phyloP scores from a whole-genome alignment of 495 filamentous ascomycete genomes.

The Bacidia rubella region DNA sequence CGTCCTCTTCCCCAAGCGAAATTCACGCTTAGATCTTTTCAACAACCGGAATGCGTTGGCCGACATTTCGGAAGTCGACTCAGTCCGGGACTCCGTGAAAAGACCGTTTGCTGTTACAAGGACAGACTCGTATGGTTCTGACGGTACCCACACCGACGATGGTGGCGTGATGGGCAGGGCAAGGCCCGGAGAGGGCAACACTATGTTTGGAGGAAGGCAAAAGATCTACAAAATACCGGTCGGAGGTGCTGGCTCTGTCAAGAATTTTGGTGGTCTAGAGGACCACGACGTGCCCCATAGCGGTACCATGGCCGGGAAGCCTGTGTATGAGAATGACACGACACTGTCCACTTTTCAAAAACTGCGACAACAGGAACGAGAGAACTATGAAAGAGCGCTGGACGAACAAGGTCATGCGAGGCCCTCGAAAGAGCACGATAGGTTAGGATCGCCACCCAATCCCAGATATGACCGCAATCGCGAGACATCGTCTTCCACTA shows the following conservation, averaged over 20 bases:
- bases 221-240: conserved; percentile 86
- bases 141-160: conserved; percentile 57
- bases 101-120: conserved; percentile 39
- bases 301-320: conserved; percentile 50
- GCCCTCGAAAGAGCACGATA: conserved; percentile 23
- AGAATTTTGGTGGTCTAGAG: conserved; percentile 19
- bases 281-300: conserved; percentile 24
- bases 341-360: conserved; percentile 67
- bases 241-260: conserved; percentile 31
- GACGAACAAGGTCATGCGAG: neutral
- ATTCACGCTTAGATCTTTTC: conserved; percentile 51
- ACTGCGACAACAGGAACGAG: conserved; percentile 46
- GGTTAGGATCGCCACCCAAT: conserved; percentile 39
- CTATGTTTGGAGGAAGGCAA: conserved; percentile 87
- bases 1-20: conserved; percentile 69
- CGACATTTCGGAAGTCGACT: conserved; percentile 83
- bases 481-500: conserved; percentile 77
- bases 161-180: conserved; percentile 71
- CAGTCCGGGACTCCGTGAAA: conserved; percentile 51
- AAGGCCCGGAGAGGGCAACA: conserved; percentile 83
- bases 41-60: conserved; percentile 40
- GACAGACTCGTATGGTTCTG: conserved; percentile 40
- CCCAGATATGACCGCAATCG: conserved; percentile 57
- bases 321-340: conserved; percentile 77
- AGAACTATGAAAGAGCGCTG: conserved; percentile 24